These are phyloP conservation scores for Vitis hybrid DNA, from an alignment of 177 flowering plant genomes.

Conservation along the genomic window DNA sequence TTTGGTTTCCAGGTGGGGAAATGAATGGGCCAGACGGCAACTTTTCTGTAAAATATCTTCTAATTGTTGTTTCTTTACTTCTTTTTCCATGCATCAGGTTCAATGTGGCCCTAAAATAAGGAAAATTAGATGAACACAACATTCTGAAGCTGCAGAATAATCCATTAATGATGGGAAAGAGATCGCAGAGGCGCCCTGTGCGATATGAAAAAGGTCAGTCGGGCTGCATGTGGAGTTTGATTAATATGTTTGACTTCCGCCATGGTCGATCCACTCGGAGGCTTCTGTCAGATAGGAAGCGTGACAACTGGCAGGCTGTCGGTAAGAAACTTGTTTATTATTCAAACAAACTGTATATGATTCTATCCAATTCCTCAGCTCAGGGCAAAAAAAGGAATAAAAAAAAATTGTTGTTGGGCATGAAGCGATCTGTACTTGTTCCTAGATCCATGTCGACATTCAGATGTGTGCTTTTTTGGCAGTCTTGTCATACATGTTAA, in stretches of 20 bases:
- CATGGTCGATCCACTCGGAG: constrained; percentile 53
- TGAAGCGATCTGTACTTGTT: no score
- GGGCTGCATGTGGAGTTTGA: constrained; percentile 81
- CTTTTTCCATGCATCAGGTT: neutral
- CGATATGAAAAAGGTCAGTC: constrained; percentile 45
- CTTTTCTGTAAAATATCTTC: neutral
- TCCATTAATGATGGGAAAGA: constrained; percentile 54
- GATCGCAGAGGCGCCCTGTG: constrained; percentile 38
- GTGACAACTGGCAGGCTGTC: constrained; percentile 30
- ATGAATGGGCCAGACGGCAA: neutral
- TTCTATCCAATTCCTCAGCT: no score
- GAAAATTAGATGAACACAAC: constrained; percentile 1
- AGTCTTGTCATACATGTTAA: no score
- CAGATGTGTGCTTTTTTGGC: no score
- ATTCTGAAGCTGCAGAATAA: constrained; percentile 1
- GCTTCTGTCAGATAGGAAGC: constrained; percentile 54
- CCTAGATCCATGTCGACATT: no score
- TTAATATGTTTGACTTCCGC: constrained; percentile 72
- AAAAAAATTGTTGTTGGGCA: no score
- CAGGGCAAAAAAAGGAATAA: no score
- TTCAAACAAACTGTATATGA: neutral
- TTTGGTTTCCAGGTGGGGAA: neutral
- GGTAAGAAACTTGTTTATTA: constrained; percentile 43
- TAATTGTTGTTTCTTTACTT: neutral
- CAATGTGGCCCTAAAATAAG: neutral